phyloP scores from a whole-genome alignment of 2,329 filamentous ascomycete species.

The Talaromyces sp. region DNA sequence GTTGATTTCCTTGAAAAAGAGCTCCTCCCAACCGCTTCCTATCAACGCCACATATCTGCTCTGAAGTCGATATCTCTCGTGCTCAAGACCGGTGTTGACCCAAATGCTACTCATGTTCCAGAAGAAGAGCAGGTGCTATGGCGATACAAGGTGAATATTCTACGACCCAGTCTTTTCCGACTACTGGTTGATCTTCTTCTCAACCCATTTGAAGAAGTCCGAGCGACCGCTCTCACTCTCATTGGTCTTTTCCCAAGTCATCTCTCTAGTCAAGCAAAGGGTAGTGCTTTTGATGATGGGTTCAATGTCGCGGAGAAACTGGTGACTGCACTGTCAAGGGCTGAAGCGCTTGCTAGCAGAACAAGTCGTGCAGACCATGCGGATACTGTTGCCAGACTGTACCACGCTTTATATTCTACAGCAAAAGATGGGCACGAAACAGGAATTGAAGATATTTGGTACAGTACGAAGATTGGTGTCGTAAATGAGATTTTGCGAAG shows the following conservation, averaged over 20 bases:
- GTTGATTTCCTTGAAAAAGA: slow-evolving; percentile 69
- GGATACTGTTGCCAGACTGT: slow-evolving; percentile 79
- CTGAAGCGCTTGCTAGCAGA: slow-evolving; percentile 41
- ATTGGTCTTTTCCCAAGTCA: slow-evolving; percentile 41
- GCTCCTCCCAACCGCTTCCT: slow-evolving; percentile 76
- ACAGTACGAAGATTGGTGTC: slow-evolving; percentile 47
- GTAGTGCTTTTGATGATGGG: slow-evolving; percentile 14
- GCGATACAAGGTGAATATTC: slow-evolving; percentile 50
- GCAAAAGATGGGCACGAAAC: slow-evolving; percentile 34
- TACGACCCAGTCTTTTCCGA: slow-evolving; percentile 43
- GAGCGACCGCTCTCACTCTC: slow-evolving; percentile 54
- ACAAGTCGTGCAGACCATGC: slow-evolving; percentile 89
- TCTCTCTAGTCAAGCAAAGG: slow-evolving; percentile 21
- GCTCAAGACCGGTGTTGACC: slow-evolving; percentile 67
- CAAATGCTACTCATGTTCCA: slow-evolving; percentile 37
- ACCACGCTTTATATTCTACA: slow-evolving; percentile 66
- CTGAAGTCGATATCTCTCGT: slow-evolving; percentile 68
- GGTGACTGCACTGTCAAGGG: slow-evolving; percentile 34
- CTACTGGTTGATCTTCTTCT: slow-evolving; percentile 75
- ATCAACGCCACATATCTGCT: slow-evolving; percentile 82
- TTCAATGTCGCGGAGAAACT: slow-evolving; percentile 29
- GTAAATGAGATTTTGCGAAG: slow-evolving; percentile 59
- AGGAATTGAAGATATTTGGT: slow-evolving; percentile 33
- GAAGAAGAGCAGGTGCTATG: slow-evolving; percentile 52
- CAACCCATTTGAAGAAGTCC: slow-evolving; percentile 91